These are phyloP conservation scores for Eutrema japonicum DNA, from an alignment of 345 rosid species.

Conservation along the genomic window DNA sequence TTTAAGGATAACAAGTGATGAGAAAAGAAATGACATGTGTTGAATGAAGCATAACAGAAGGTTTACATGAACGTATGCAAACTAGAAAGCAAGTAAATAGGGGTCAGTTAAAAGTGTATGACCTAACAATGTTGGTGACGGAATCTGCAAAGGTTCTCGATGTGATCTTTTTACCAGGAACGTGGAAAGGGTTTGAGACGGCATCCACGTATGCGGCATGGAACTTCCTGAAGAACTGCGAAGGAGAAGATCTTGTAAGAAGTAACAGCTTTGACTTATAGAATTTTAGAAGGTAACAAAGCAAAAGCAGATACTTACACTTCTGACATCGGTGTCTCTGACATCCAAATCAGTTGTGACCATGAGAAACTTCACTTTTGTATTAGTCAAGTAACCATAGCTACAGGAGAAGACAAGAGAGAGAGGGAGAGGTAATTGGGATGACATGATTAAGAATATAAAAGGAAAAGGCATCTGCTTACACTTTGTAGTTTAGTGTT, in stretches of 20 bases:
- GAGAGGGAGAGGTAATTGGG: neutral
- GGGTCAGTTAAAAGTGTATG: slow-evolving; percentile 68
- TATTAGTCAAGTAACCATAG: slow-evolving; percentile 85
- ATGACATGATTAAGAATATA: neutral
- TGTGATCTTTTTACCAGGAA: slow-evolving; percentile 84
- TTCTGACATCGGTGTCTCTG: slow-evolving; percentile 78
- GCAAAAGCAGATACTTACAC: slow-evolving; percentile 53
- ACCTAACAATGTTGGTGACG: slow-evolving; percentile 73
- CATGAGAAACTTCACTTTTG: slow-evolving; percentile 84
- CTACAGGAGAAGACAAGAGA: slow-evolving; percentile 44
- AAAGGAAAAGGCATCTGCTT: slow-evolving; percentile 35
- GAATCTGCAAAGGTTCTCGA: slow-evolving; percentile 75
- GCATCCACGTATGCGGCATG: slow-evolving; percentile 89
- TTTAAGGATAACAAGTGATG: neutral
- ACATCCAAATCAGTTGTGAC: slow-evolving; percentile 85
- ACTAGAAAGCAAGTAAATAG: slow-evolving; percentile 36
- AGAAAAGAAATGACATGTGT: neutral
- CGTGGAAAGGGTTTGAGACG: slow-evolving; percentile 86
- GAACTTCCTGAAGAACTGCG: slow-evolving; percentile 76
- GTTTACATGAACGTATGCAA: neutral
- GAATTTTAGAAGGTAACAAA: too few species aligned
- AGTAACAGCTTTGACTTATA: too few species aligned
- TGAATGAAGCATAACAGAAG: neutral
- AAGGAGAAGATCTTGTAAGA: neutral
- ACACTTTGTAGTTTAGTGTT: slow-evolving; percentile 88